Conservation (phyloP, 2,329 filamentous ascomycete genomes). For the Canariomyces notabilis region DNA sequence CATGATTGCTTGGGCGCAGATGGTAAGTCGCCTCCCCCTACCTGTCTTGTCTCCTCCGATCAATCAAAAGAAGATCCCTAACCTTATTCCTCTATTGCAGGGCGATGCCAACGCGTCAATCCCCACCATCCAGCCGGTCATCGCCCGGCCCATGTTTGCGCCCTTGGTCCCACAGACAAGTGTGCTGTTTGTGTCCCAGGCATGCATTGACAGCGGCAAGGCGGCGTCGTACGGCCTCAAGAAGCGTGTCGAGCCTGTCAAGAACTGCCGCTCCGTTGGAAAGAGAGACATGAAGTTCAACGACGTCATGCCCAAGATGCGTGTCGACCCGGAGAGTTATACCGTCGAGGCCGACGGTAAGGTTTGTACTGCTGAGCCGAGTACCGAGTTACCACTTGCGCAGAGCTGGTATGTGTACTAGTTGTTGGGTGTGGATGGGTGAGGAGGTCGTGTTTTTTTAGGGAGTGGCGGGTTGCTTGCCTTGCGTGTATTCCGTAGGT, state of each 20-base stretch:
- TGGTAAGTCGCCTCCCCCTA: constrained; percentile 53
- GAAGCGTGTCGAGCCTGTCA: constrained; percentile 77
- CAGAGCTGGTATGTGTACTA: constrained; percentile 76
- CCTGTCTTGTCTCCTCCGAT: too few relatives aligned
- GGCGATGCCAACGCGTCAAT: constrained; percentile 80
- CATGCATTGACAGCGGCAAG: constrained; percentile 61
- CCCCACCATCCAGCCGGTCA: constrained; percentile 78
- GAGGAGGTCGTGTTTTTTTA: too few relatives aligned
- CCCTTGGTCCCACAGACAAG: constrained; percentile 65
- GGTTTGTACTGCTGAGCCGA: constrained; percentile 68
- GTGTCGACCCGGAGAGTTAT: constrained; percentile 87
- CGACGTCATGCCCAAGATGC: constrained; percentile 76
- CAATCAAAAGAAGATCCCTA: too few relatives aligned
- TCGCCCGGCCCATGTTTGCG: constrained; percentile 83
- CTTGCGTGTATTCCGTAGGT: too few relatives aligned
- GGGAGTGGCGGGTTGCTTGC: too few relatives aligned
- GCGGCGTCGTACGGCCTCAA: constrained; percentile 68
- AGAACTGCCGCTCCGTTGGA: constrained; percentile 64
- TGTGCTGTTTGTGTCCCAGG: constrained; percentile 77
- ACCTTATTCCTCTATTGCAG: constrained; percentile 34
- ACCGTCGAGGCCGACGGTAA: constrained; percentile 78
- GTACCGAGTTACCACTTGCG: constrained; percentile 65
- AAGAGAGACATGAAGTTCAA: constrained; percentile 93
- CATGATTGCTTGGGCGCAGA: constrained; percentile 74
- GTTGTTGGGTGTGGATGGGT: too few relatives aligned